A percentile compares a stretch with the other conserved stretches of the same genome.
Conservation (phyloP, 176 grass and related monocot species). For the Guadua angustifolia region DNA sequence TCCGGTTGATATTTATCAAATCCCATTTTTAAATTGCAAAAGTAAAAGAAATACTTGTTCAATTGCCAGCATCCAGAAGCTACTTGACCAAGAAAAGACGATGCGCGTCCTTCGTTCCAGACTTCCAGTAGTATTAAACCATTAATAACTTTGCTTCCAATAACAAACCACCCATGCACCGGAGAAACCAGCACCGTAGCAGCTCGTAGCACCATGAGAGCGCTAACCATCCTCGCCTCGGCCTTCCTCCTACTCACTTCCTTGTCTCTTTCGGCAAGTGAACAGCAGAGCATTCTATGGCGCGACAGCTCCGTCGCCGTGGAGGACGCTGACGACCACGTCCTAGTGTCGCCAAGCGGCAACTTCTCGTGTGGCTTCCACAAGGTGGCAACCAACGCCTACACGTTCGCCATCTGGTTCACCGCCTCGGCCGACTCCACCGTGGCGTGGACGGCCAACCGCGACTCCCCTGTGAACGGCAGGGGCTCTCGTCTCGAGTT, state of each 20-base stretch:
- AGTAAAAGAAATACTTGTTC: too few relatives aligned
- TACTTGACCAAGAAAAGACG: too few relatives aligned
- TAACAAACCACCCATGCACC: background rate
- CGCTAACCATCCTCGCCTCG: background rate
- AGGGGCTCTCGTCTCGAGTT: slow-evolving; percentile 47
- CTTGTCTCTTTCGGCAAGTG: background rate
- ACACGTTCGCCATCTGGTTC: slow-evolving; percentile 68
- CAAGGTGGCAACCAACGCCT: slow-evolving; percentile 58
- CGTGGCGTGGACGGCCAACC: slow-evolving; percentile 64
- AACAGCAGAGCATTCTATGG: slow-evolving; percentile 36
- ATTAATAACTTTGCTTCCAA: too few relatives aligned
- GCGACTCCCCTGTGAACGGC: slow-evolving; percentile 67
- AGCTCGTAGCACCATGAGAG: background rate
- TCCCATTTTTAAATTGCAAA: too few relatives aligned
- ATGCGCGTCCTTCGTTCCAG: too few relatives aligned
- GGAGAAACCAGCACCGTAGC: background rate
- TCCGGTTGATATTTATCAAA: too few relatives aligned
- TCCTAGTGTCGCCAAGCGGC: slow-evolving; percentile 52
- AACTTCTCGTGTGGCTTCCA: slow-evolving; percentile 72
- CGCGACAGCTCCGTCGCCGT: slow-evolving; percentile 36
- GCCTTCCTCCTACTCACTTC: background rate
- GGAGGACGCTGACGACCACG: slow-evolving; percentile 18
- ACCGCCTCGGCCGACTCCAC: slow-evolving; percentile 47
- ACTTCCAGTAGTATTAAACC: too few relatives aligned
- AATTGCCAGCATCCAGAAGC: too few relatives aligned